Evolutionary conservation across 306 rosid genomes (phyloP).

Genomic region (Albizia julibrissin): DNA sequence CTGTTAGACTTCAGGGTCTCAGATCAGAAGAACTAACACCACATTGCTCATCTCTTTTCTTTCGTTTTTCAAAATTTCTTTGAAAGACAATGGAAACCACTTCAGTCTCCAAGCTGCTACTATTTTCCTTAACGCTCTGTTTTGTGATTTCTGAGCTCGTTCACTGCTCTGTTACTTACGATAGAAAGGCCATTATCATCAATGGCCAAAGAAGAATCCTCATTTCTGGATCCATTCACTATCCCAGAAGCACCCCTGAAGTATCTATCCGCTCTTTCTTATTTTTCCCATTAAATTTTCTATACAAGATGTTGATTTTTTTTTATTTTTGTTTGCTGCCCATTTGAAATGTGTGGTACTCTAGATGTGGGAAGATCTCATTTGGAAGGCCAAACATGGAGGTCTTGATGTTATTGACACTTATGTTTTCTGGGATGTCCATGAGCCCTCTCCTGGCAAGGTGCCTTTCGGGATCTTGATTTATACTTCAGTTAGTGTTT

Average conservation of each 20-base stretch:
- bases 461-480: conserved; percentile 55
- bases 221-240: conserved; percentile 95
- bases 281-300: not conserved
- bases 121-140: conserved; percentile 37
- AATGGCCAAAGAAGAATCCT: conserved; percentile 84
- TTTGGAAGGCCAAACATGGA: conserved; percentile 87
- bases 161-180: conserved; percentile 70
- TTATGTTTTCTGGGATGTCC: conserved; percentile 94
- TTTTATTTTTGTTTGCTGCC: not conserved
- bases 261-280: conserved; percentile 36
- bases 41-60: conserved; percentile 7
- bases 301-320: not conserved
- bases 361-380: conserved; percentile 98
- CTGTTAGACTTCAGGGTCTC: conserved; percentile 19
- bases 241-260: conserved; percentile 96
- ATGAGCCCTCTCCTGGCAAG: conserved; percentile 94
- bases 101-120: conserved; percentile 57
- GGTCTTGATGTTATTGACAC: conserved; percentile 91
- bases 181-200: conserved; percentile 79
- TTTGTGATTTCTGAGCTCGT: conserved; percentile 50
- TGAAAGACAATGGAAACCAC: conserved; percentile 55
- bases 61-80: conserved; percentile 40
- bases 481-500: not conserved
- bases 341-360: conserved; percentile 50
- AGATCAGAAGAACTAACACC: conserved; percentile 34